phyloP scores from a whole-genome alignment of 2,329 filamentous ascomycete genomes.

The Trichoderma sp. region DNA sequence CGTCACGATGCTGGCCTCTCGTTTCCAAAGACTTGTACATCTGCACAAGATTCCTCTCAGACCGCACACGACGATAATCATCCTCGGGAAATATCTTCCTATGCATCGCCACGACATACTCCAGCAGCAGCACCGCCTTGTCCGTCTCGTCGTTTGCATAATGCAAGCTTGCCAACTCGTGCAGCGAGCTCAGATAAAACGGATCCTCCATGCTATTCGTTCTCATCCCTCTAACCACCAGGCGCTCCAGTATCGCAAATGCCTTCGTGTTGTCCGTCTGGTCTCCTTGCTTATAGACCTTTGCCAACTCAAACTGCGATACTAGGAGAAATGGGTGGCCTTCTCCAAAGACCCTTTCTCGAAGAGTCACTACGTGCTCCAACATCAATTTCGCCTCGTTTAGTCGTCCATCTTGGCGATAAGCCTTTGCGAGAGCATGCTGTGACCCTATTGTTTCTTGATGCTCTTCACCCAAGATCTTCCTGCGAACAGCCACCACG shows the following conservation, averaged over 20 bases:
- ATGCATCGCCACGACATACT: background rate
- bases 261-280: background rate
- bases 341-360: background rate
- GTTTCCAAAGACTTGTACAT: background rate
- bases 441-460: background rate
- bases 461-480: background rate
- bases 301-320: conserved; percentile 1
- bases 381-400: background rate
- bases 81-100: background rate
- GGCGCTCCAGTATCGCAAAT: background rate
- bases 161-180: background rate
- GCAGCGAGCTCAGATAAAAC: background rate
- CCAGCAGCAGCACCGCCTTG: background rate
- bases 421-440: background rate
- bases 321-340: background rate
- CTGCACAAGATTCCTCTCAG: background rate
- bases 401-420: background rate
- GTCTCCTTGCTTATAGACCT: background rate
- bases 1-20: background rate
- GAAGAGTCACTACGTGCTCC: background rate
- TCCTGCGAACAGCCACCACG: background rate
- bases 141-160: background rate
- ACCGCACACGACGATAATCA: background rate
- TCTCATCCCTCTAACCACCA: background rate
- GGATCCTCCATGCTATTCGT: background rate